Evolutionary conservation across 176 grass and related monocot genomes (phyloP).

Genomic region (Tillandsia leiboldiana): DNA sequence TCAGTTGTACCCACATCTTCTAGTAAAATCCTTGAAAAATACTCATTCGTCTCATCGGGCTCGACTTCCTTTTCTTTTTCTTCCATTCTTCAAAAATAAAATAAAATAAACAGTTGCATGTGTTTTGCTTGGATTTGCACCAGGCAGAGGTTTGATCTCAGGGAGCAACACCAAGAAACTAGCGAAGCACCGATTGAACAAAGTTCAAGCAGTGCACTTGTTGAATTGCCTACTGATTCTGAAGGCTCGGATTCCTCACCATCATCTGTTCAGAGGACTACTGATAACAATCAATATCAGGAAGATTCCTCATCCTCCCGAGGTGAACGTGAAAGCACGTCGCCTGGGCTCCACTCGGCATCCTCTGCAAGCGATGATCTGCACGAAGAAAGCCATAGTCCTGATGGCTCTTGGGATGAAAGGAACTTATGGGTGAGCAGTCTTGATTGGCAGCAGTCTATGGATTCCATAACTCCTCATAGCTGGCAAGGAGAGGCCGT

Average conservation of each 20-base stretch:
- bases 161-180: constrained; percentile 16
- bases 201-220: constrained; percentile 19
- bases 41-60: too few relatives aligned
- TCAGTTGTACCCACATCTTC: too few relatives aligned
- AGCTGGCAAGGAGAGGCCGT: constrained; percentile 41
- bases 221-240: constrained; percentile 23
- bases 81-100: too few relatives aligned
- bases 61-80: too few relatives aligned
- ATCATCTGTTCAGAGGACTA: constrained; percentile 16
- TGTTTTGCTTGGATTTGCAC: neutral
- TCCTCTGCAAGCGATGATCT: constrained; percentile 39
- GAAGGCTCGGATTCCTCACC: constrained; percentile 20
- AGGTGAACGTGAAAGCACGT: constrained; percentile 29
- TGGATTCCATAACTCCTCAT: constrained; percentile 53
- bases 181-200: constrained; percentile 17
- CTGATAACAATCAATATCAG: constrained; percentile 25
- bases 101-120: neutral
- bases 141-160: neutral
- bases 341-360: constrained; percentile 31
- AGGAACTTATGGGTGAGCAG: constrained; percentile 64
- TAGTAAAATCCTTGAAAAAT: too few relatives aligned
- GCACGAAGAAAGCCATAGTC: constrained; percentile 55
- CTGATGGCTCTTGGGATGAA: constrained; percentile 73
- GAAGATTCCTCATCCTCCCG: constrained; percentile 41
- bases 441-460: constrained; percentile 57